Conservation (phyloP, 2,329 filamentous ascomycete genomes). For the Aureobasidium leucospermi region DNA sequence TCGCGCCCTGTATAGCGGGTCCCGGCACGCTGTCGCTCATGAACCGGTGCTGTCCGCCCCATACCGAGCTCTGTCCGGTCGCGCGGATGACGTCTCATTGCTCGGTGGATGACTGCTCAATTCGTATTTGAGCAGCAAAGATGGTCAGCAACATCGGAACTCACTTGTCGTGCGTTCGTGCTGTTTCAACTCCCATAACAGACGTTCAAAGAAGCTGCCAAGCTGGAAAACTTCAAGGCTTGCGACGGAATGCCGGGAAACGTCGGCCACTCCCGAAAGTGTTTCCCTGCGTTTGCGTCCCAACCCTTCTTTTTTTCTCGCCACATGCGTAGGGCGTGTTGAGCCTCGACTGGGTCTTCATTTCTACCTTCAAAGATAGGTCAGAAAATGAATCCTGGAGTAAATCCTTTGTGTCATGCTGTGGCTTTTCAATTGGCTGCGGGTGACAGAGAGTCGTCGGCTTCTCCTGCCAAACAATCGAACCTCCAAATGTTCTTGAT, state of each 20-base stretch:
- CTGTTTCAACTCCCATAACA: neutral
- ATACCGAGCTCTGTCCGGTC: neutral
- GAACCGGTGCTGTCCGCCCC: neutral
- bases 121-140: neutral
- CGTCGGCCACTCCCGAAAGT: neutral
- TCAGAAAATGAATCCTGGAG: neutral
- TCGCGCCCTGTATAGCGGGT: slow-evolving; percentile 8
- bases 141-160: neutral
- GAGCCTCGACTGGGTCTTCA: slow-evolving; percentile 1
- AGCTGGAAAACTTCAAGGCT: neutral
- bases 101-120: neutral
- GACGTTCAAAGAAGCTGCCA: neutral
- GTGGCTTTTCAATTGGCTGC: neutral
- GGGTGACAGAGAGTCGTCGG: neutral
- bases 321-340: slow-evolving; percentile 1
- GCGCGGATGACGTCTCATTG: neutral
- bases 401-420: neutral
- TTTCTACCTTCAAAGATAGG: neutral
- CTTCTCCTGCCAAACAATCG: neutral
- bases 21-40: neutral
- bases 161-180: neutral
- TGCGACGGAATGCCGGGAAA: neutral
- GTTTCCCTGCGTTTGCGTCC: neutral
- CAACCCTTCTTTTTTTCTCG: slow-evolving; percentile 7
- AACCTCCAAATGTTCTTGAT: neutral